phyloP scores from a whole-genome alignment of 768 basidiomycete genomes.

The Russula abietina region DNA sequence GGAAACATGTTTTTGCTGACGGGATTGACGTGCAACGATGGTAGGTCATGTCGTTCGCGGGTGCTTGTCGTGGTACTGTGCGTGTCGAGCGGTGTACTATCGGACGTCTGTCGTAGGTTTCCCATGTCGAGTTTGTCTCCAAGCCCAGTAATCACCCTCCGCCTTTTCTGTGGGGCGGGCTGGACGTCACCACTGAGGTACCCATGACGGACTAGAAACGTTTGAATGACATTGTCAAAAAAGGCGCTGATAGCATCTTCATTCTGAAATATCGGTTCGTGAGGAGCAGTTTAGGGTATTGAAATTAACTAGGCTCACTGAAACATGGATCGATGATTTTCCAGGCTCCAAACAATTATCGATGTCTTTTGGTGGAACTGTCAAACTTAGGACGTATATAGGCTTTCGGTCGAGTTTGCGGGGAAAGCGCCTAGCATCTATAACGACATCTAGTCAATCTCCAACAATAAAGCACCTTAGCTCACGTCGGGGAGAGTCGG shows the following conservation, averaged over 20 bases:
- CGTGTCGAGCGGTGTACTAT: neutral
- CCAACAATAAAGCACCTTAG: conserved; percentile 9
- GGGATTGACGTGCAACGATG: neutral
- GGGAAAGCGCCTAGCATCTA: conserved; percentile 65
- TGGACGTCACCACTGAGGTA: conserved; percentile 38
- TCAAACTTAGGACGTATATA: conserved; percentile 77
- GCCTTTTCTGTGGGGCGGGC: conserved; percentile 47
- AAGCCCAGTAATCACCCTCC: conserved; percentile 32
- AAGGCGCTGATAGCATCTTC: conserved; percentile 49
- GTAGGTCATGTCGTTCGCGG: neutral
- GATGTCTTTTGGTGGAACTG: conserved; percentile 55
- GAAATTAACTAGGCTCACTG: conserved; percentile 39
- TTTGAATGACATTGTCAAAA: conserved; percentile 50
- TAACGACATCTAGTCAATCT: conserved; percentile 13
- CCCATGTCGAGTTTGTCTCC: neutral
- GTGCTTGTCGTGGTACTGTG: neutral
- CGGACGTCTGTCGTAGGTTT: neutral
- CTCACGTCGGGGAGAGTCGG: conserved; percentile 9
- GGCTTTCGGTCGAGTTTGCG: conserved; percentile 74
- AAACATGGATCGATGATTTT: conserved; percentile 60
- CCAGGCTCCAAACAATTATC: conserved; percentile 80
- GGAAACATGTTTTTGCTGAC: conserved; percentile 2
- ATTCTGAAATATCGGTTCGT: conserved; percentile 40
- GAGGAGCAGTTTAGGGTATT: conserved; percentile 17
- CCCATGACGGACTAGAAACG: conserved; percentile 59